Evolutionary conservation across 2,329 filamentous ascomycete genomes (phyloP).

Genomic region (Sclerotinia minor): DNA sequence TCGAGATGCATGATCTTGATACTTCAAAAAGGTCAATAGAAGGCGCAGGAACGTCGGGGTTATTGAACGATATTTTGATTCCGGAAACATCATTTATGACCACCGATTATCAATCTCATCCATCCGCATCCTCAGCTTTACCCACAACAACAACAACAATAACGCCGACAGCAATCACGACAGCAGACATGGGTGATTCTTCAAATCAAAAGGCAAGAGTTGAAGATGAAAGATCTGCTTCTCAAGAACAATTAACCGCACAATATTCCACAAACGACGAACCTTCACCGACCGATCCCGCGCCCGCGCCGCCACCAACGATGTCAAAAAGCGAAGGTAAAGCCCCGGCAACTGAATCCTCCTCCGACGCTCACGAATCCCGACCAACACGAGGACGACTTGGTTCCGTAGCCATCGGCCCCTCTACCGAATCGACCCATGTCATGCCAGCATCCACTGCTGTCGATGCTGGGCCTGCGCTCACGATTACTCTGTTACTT

Average conservation of each 20-base stretch:
- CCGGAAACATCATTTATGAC: slow-evolving; percentile 17
- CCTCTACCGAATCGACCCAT: background rate
- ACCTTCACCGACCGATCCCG: background rate
- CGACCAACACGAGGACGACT: background rate
- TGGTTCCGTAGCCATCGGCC: slow-evolving; percentile 12
- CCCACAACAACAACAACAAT: background rate
- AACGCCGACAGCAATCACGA: background rate
- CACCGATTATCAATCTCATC: background rate
- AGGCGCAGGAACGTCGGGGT: slow-evolving; percentile 19
- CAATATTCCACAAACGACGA: background rate
- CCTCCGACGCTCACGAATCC: background rate
- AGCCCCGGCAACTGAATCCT: slow-evolving; percentile 6
- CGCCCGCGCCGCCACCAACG: slow-evolving; percentile 3
- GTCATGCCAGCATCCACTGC: slow-evolving; percentile 17
- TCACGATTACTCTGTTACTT: slow-evolving; percentile 80
- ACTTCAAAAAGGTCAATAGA: background rate
- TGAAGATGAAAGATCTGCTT: background rate
- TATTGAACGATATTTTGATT: slow-evolving; percentile 21
- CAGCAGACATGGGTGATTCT: background rate
- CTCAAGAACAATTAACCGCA: slow-evolving; percentile 10
- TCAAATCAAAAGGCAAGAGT: background rate
- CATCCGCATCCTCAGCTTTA: background rate
- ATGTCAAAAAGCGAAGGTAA: slow-evolving; percentile 15
- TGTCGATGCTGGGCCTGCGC: slow-evolving; percentile 47
- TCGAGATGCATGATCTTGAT: slow-evolving; percentile 14